Conservation (phyloP, 1,284 basidiomycete genomes). For the Agroathelia rolfsii region DNA sequence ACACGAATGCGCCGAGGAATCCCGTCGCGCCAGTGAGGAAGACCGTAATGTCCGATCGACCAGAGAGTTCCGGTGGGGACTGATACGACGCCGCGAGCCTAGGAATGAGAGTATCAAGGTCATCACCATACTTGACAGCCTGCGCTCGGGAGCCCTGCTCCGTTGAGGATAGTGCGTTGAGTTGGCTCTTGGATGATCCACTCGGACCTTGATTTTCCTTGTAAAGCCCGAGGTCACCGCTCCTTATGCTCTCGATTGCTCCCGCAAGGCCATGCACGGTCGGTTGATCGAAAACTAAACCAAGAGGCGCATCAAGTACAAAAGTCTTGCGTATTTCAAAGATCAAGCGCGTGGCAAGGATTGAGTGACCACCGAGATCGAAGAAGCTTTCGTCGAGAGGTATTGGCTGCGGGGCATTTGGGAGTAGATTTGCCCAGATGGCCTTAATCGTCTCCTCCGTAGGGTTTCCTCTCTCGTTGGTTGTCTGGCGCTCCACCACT, state of each 20-base stretch:
- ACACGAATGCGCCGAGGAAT: slow-evolving; percentile 91
- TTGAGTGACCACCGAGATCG: slow-evolving; percentile 97
- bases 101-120: slow-evolving; percentile 59
- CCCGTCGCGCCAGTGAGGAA: slow-evolving; percentile 97
- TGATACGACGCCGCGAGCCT: slow-evolving; percentile 56
- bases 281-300: slow-evolving; percentile 88
- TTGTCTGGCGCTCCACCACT: slow-evolving; percentile 28
- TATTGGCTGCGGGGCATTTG: slow-evolving; percentile 71
- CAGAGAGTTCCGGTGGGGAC: slow-evolving; percentile 36
- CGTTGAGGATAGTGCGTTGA: too few species aligned
- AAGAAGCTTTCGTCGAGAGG: slow-evolving; percentile 95
- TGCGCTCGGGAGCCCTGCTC: too few species aligned
- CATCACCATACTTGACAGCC: slow-evolving; percentile 65
- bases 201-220: slow-evolving; percentile 24
- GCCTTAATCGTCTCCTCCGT: slow-evolving; percentile 77
- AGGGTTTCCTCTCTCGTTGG: too few species aligned
- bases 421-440: slow-evolving; percentile 81
- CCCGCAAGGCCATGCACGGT: slow-evolving; percentile 77
- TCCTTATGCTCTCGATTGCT: slow-evolving; percentile 71
- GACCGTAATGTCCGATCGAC: slow-evolving; percentile 63
- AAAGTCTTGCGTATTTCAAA: slow-evolving; percentile 95
- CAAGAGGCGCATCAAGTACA: slow-evolving; percentile 86
- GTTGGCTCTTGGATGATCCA: too few species aligned
- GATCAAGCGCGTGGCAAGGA: slow-evolving; percentile 92
- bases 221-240: slow-evolving; percentile 73